These are phyloP conservation scores for Citrus reticulata DNA, from an alignment of 345 rosid genomes.

Conservation along the genomic window DNA sequence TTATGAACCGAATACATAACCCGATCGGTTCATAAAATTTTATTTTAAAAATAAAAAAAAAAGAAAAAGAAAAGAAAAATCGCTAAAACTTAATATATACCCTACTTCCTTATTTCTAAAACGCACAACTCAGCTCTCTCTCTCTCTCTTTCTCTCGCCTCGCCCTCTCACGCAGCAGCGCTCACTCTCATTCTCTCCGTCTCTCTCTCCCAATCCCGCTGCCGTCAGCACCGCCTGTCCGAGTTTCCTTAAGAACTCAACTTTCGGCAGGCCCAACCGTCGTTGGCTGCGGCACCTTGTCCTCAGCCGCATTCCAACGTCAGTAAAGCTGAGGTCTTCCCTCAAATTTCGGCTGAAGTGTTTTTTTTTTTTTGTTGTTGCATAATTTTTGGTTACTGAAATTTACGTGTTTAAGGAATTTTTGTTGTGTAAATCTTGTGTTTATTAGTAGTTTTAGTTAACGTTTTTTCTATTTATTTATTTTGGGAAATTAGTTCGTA, in stretches of 20 bases:
- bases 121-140: no score
- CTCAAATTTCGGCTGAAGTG: slow-evolving; percentile 28
- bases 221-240: background rate
- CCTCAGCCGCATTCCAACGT: slow-evolving; percentile 12
- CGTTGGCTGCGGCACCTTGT: slow-evolving; percentile 17
- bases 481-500: background rate
- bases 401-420: slow-evolving; percentile 2
- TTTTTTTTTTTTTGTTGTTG: slow-evolving; percentile 1
- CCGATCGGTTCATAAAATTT: no score
- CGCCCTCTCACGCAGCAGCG: no score
- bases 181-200: no score
- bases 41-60: no score
- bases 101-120: no score
- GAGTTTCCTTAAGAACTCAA: slow-evolving; percentile 52
- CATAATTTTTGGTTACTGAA: background rate
- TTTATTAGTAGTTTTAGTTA: background rate
- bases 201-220: no score
- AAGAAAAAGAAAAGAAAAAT: no score
- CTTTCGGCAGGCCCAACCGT: slow-evolving; percentile 49
- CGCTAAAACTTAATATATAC: no score
- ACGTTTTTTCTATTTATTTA: background rate
- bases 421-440: slow-evolving; percentile 7
- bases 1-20: no score
- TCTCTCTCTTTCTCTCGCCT: no score
- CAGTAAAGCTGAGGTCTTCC: slow-evolving; percentile 17